A percentile compares a stretch with the other conserved stretches of the same genome.
Evolutionary conservation across 2,329 filamentous ascomycete species (phyloP).

Genomic region (Podosphaera xanthii): DNA sequence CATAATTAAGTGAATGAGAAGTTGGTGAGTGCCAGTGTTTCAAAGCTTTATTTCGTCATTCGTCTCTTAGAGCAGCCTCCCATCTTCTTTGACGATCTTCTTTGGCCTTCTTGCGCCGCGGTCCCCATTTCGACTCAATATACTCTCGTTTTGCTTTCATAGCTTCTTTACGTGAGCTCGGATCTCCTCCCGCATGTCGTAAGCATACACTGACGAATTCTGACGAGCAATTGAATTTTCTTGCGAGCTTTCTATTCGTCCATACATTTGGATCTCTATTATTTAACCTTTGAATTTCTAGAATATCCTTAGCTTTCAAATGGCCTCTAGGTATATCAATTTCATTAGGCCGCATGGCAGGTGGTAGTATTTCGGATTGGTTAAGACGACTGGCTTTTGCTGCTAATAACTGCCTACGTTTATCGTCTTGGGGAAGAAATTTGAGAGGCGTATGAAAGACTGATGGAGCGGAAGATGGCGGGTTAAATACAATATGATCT

Average conservation of each 20-base stretch:
- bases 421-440: constrained; percentile 31
- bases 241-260: constrained; percentile 29
- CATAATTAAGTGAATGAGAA: no score
- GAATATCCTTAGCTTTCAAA: constrained; percentile 30
- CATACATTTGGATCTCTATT: constrained; percentile 28
- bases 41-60: constrained; percentile 4
- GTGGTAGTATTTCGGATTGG: constrained; percentile 8
- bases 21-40: no score
- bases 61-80: constrained; percentile 12
- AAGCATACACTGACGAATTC: constrained; percentile 35
- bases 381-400: constrained; percentile 7
- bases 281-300: constrained; percentile 34
- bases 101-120: constrained; percentile 28
- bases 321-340: constrained; percentile 19
- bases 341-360: constrained; percentile 8
- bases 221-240: constrained; percentile 30
- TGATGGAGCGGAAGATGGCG: constrained; percentile 29
- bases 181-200: constrained; percentile 17
- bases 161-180: constrained; percentile 21
- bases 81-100: constrained; percentile 31
- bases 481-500: constrained; percentile 32
- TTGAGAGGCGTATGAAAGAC: constrained; percentile 43
- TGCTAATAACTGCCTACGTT: constrained; percentile 12
- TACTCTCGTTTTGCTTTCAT: constrained; percentile 24
- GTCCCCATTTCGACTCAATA: constrained; percentile 33